phyloP scores from a whole-genome alignment of 805 yeast genomes.

The Pichia rugopelliculosa region DNA sequence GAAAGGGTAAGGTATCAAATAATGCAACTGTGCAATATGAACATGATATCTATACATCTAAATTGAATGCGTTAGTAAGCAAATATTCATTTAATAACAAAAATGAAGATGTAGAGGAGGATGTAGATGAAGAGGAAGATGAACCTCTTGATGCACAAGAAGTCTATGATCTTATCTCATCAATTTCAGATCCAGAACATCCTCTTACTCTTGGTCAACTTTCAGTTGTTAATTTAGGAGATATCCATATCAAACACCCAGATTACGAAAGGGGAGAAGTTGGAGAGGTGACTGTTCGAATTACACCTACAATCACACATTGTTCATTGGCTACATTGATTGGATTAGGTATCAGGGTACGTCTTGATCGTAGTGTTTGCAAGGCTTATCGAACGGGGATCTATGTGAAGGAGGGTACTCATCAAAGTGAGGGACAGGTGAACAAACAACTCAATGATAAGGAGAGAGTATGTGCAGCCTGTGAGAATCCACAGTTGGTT shows the following conservation, averaged over 20 bases:
- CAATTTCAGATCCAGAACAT: constrained; percentile 94
- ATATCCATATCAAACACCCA: constrained; percentile 63
- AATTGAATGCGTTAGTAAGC: neutral
- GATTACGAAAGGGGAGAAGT: constrained; percentile 41
- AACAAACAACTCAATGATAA: constrained; percentile 95
- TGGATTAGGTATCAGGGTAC: constrained; percentile 88
- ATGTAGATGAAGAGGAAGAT: constrained; percentile 20
- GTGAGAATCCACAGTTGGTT: constrained; percentile 89
- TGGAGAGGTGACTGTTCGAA: constrained; percentile 70
- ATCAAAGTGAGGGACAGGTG: constrained; percentile 92
- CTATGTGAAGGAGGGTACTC: constrained; percentile 82
- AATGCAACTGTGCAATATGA: neutral
- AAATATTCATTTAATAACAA: neutral
- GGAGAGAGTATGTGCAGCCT: constrained; percentile 97
- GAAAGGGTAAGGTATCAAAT: constrained; percentile 24
- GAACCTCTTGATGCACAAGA: constrained; percentile 85
- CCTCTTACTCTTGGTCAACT: constrained; percentile 91
- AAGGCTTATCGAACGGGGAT: constrained; percentile 75
- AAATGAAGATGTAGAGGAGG: neutral
- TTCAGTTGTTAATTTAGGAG: constrained; percentile 82
- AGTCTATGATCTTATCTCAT: constrained; percentile 75
- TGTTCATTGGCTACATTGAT: constrained; percentile 94
- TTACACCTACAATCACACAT: constrained; percentile 97
- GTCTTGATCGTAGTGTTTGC: constrained; percentile 84
- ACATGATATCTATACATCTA: neutral